Base-by-base conservation (phyloP, 352 stramenopile species). In the Phytophthora constricta region DNA sequence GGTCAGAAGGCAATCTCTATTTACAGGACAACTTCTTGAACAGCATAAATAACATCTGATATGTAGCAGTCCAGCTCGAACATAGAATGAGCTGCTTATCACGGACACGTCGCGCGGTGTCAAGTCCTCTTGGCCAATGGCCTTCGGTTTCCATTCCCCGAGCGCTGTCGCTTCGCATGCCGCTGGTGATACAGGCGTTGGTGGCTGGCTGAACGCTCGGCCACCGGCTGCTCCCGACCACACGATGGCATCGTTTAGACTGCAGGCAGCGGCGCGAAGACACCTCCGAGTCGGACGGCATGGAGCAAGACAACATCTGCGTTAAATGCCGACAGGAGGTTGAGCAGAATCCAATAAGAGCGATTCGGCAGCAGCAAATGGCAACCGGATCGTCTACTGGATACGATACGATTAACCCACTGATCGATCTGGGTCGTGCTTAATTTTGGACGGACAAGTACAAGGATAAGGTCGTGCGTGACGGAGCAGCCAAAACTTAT, bases 381-480 rank as follows among this genome's bases (percentile, higher is more conserved):
- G 31, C 31, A 37, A 37, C 7, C 13, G 31, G 31, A 37, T 37
- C 31, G 31, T 37, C 31, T 7, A 37, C 31, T 13, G 31, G 31
- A 37, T 37, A 37, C 7, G 31, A 52, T 75, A 51, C 39, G 17
- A 56, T 22, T 22, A 27, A 45, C 20, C n/a, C n/a, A n/a, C n/a
- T n/a, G n/a, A n/a, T 37, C 13, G 31, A 11, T 37, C 31, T 37
- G 31, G 31, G 31, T 37, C 31, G 13, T 37, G 31, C 41, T 48
- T 48, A 17, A 48, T 48, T 46, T 22, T 11, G 13, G 7, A 11
- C 31, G 7, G 31, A 7, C 31, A 37, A n/a, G n/a, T n/a, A n/a
- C n/a, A n/a, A n/a, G n/a, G n/a, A n/a, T n/a, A n/a, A n/a, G n/a
- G n/a, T n/a, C n/a, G n/a, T n/a, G n/a, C n/a, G n/a, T n/a, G n/a